A percentile compares a stretch with the other conserved stretches of the same genome.
phyloP scores from a whole-genome alignment of 768 basidiomycete species.

The Atractiella rhizophila region DNA sequence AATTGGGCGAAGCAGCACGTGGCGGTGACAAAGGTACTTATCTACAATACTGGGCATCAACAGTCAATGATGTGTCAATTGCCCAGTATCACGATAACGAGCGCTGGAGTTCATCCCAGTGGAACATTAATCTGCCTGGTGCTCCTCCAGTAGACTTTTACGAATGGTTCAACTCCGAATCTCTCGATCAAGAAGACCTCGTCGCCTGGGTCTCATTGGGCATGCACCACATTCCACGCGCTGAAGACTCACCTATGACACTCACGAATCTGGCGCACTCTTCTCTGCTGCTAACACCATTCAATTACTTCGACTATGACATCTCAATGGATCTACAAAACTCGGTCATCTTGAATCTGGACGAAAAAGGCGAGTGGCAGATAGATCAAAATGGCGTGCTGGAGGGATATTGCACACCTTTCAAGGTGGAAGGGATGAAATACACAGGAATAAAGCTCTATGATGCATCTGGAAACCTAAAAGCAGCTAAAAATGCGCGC shows the following conservation, averaged over 20 bases:
- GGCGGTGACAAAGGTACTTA: constrained; percentile 31
- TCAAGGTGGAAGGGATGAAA: no score
- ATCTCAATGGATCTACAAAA: constrained; percentile 35
- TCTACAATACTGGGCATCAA: no score
- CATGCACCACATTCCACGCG: constrained; percentile 40
- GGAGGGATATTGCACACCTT: no score
- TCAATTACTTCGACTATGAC: constrained; percentile 42
- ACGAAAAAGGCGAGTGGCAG: no score
- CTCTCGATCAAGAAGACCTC: constrained; percentile 39
- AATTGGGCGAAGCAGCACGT: constrained; percentile 44
- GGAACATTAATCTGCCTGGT: constrained; percentile 40
- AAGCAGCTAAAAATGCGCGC: no score
- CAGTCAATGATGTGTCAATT: no score
- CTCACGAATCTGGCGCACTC: constrained; percentile 34
- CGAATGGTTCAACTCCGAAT: constrained; percentile 40
- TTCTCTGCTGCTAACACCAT: constrained; percentile 35
- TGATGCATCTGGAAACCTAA: no score
- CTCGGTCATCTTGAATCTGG: constrained; percentile 29
- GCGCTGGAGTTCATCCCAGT: constrained; percentile 32
- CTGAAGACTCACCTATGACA: constrained; percentile 42
- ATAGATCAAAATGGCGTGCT: no score
- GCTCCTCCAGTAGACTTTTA: constrained; percentile 31
- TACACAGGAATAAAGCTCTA: no score
- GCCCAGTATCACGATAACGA: constrained; percentile 43
- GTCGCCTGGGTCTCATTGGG: constrained; percentile 44